Evolutionary conservation across 805 yeast species (phyloP), one percentile per base, ranked within the genome.

Genomic region (Yamadazyma sp.): DNA sequence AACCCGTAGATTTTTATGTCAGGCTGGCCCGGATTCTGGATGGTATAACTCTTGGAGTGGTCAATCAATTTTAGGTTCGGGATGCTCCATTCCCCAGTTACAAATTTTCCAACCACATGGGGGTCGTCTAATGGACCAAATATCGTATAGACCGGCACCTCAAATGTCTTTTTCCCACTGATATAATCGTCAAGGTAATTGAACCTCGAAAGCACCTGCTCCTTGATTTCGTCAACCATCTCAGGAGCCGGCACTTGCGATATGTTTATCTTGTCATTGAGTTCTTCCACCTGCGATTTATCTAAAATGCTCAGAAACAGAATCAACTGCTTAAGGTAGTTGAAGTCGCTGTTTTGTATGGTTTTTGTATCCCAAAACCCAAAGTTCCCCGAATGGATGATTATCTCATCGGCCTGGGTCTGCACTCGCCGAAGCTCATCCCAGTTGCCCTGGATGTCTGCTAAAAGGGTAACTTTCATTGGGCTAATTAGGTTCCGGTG

Each of bases 81-180:
- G 3, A 84, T 69, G 2, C 45, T 37, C 45, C 77, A 72, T 9
- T 65, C 60, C 3, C 83, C 83, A 37, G 64, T 57, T 38, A 80
- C 70, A 56, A 84, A 75, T 62, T 75, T 77, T 46, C 80, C 76
- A 28, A 84, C 59, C 15, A 85, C 85, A 3, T 71, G 53, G 1
- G 86, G 78, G 54, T 84, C 95, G 54, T 84, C 95, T 39, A 80
- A 69, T 56, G 83, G 80, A 0, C 93, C 93, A 49, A 75, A 80
- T n/a, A 82, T 77, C 3, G 90, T 78, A 61, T 84, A 85, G 1
- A 85, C 86, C 0, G 95, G 93, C 72, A 75, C 26, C 59, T 59
- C 48, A 74, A 67, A 42, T 32, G 46, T 35, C 54, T 51, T 31
- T 60, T 60, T 7, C 75, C 84, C 38, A 52, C 49, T 6, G 6